A percentile compares a stretch with the other conserved stretches of the same genome.
Conservation (phyloP, 129 eudicot species). For the Flaveria sonorensis region DNA sequence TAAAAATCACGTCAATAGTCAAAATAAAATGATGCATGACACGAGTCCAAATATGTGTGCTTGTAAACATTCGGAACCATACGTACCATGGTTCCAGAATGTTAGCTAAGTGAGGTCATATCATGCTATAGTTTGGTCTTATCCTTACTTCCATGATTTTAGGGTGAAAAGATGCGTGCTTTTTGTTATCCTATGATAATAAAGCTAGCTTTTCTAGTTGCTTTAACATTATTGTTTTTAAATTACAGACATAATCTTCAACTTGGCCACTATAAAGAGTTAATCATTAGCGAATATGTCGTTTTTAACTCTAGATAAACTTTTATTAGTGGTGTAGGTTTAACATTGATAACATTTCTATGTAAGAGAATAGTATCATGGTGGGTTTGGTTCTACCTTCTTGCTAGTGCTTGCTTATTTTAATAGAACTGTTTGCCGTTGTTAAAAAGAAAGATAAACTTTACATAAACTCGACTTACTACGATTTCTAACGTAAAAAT, state of each 20-base stretch:
- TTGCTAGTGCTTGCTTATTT: too few relatives aligned
- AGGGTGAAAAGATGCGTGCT: slow-evolving; percentile 28
- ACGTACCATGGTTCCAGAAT: background rate
- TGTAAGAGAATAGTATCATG: too few relatives aligned
- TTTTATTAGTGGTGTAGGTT: too few relatives aligned
- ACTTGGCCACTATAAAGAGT: slow-evolving; percentile 3
- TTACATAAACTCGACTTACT: background rate
- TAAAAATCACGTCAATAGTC: slow-evolving; percentile 6
- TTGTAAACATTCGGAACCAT: slow-evolving; percentile 10
- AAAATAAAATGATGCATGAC: slow-evolving; percentile 2
- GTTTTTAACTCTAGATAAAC: background rate
- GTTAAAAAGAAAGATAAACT: too few relatives aligned
- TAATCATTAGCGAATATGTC: background rate
- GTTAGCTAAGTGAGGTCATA: slow-evolving; percentile 14
- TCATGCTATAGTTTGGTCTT: slow-evolving; percentile 25
- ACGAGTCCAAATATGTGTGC: background rate
- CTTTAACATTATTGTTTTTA: background rate
- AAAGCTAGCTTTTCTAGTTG: background rate
- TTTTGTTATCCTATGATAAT: slow-evolving; percentile 1
- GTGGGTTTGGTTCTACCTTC: too few relatives aligned
- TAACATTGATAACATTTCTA: too few relatives aligned
- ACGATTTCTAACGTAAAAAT: background rate
- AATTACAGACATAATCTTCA: background rate
- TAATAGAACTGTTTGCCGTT: too few relatives aligned
- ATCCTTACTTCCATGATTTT: slow-evolving; percentile 20